Percentiles rank a stretch among this genome's conserved stretches.
Conservation (phyloP, 306 rosid species). For the Hippophae gyantsensis region DNA sequence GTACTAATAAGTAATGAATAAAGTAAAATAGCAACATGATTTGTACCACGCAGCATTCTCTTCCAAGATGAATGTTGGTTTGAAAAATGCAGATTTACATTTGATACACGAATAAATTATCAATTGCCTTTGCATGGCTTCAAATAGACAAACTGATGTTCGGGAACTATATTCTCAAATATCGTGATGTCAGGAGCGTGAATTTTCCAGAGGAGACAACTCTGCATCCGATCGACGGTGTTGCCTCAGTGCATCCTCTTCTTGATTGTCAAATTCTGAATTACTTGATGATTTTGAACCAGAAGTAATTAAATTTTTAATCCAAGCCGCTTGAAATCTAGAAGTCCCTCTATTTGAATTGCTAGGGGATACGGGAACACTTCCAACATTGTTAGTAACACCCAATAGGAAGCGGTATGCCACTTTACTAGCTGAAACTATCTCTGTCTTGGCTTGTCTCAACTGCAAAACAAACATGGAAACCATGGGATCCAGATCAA, state of each 20-base stretch:
- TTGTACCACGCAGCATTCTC: too few relatives aligned
- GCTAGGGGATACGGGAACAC: slow-evolving; percentile 44
- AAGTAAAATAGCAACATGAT: too few relatives aligned
- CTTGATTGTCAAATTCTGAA: slow-evolving; percentile 51
- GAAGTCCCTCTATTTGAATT: slow-evolving; percentile 61
- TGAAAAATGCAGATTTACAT: slow-evolving; percentile 43
- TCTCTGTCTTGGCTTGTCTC: slow-evolving; percentile 93
- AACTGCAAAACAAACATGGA: slow-evolving; percentile 47
- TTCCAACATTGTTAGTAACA: slow-evolving; percentile 50
- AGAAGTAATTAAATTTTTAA: slow-evolving; percentile 58
- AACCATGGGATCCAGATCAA: neutral
- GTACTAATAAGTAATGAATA: too few relatives aligned
- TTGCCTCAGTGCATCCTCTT: slow-evolving; percentile 27
- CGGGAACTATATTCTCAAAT: too few relatives aligned
- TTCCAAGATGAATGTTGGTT: slow-evolving; percentile 13
- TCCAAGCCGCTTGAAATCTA: slow-evolving; percentile 78
- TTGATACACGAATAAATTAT: slow-evolving; percentile 40
- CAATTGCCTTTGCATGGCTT: slow-evolving; percentile 21
- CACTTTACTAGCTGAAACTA: slow-evolving; percentile 86
- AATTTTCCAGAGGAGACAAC: neutral
- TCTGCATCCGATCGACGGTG: slow-evolving; percentile 31
- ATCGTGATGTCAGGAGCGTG: too few relatives aligned
- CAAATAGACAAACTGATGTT: slow-evolving; percentile 20
- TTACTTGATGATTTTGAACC: slow-evolving; percentile 88
- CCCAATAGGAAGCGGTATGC: slow-evolving; percentile 85